A percentile compares a stretch with the other conserved stretches of the same genome.
Evolutionary conservation across 2,329 filamentous ascomycete genomes (phyloP).

Genomic region (Epichloe sibirici): DNA sequence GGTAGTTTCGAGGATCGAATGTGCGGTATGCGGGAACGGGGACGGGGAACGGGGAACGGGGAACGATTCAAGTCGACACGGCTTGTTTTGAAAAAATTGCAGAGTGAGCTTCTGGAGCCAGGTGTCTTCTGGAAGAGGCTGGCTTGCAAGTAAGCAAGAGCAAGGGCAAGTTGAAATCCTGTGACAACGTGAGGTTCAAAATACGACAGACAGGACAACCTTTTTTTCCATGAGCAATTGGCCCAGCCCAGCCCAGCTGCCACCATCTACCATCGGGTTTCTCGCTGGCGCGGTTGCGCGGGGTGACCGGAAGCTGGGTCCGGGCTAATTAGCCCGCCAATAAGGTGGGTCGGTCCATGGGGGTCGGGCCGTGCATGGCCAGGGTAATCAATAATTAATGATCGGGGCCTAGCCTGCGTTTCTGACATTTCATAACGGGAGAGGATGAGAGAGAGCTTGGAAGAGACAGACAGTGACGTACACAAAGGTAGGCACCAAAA

Average conservation of each 20-base stretch:
- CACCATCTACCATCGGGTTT: background rate
- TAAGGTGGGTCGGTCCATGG: background rate
- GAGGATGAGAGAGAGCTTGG: too few species aligned
- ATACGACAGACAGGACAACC: too few species aligned
- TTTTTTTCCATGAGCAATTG: background rate
- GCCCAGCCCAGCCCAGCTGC: background rate
- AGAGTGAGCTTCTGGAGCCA: too few species aligned
- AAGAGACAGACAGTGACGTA: too few species aligned
- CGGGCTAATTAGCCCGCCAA: background rate
- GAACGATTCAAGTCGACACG: background rate
- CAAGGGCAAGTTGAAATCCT: too few species aligned
- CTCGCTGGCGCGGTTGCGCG: slow-evolving; percentile 9
- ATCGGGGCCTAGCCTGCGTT: background rate
- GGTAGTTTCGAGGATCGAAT: background rate
- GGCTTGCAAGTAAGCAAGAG: too few species aligned
- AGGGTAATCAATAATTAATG: background rate
- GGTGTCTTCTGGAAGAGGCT: too few species aligned
- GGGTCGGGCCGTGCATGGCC: background rate
- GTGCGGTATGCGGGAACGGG: slow-evolving; percentile 1
- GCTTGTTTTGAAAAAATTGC: background rate
- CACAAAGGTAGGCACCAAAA: too few species aligned
- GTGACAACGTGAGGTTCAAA: too few species aligned
- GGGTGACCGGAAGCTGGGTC: slow-evolving; percentile 8
- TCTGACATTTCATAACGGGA: too few species aligned
- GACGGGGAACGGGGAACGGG: background rate